Conservation (phyloP, 1,139 yeast genomes). For the Arxiozyma bovina region DNA sequence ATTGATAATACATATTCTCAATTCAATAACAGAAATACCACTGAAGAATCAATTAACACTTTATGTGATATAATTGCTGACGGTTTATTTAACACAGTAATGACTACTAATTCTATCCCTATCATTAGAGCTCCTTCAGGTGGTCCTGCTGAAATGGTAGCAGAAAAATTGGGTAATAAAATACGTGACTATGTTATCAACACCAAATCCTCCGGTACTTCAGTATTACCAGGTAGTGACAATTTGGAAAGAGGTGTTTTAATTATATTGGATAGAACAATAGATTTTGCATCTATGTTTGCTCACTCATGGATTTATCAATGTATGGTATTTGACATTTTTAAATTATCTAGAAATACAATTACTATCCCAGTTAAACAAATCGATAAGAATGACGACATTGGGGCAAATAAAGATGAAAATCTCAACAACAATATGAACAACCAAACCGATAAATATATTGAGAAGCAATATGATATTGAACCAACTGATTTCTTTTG, state of each 20-base stretch:
- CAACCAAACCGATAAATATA: constrained; percentile 18
- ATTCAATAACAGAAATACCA: constrained; percentile 60
- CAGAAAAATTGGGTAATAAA: constrained; percentile 73
- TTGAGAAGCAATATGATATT: constrained; percentile 51
- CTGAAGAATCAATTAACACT: constrained; percentile 64
- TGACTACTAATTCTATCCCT: constrained; percentile 75
- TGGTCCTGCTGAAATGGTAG: constrained; percentile 92
- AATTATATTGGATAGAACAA: constrained; percentile 74
- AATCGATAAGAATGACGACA: constrained; percentile 26
- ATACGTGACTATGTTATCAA: constrained; percentile 78
- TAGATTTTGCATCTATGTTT: constrained; percentile 89
- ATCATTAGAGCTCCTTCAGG: constrained; percentile 84
- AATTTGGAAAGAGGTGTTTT: constrained; percentile 59
- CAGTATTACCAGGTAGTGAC: constrained; percentile 24
- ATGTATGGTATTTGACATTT: constrained; percentile 90
- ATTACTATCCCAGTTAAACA: constrained; percentile 45
- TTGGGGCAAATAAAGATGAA: constrained; percentile 19
- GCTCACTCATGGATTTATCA: constrained; percentile 97
- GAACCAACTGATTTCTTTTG: constrained; percentile 93
- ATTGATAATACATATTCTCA: constrained; percentile 54
- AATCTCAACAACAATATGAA: background rate
- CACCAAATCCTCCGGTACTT: constrained; percentile 37
- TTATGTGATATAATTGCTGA: constrained; percentile 64
- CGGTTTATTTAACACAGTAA: constrained; percentile 70
- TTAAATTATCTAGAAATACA: constrained; percentile 69